These are phyloP conservation scores for Lachancea cidri DNA, from an alignment of 805 yeast genomes.

Conservation along the genomic window DNA sequence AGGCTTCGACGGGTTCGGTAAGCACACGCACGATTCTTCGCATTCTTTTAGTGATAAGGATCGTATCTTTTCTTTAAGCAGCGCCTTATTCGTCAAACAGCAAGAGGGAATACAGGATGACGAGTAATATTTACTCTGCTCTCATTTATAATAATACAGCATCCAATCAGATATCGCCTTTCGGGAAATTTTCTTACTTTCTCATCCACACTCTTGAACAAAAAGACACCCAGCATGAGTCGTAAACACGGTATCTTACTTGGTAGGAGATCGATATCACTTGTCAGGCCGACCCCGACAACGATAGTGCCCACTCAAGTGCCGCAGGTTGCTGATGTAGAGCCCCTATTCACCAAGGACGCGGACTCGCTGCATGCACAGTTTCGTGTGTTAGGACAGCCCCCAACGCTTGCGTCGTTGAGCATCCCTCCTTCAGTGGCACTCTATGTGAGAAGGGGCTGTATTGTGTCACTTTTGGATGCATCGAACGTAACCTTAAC, in stretches of 20 bases:
- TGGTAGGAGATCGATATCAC: conserved; percentile 15
- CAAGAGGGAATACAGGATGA: conserved; percentile 21
- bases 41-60: conserved; percentile 61
- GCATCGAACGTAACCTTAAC: conserved; percentile 12
- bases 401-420: conserved; percentile 23
- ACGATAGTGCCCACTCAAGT: conserved; percentile 19
- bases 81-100: conserved; percentile 62
- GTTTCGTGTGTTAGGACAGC: conserved; percentile 21
- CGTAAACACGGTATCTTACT: not conserved
- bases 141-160: not conserved
- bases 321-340: conserved; percentile 14
- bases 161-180: not conserved
- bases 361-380: conserved; percentile 11
- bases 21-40: conserved; percentile 31
- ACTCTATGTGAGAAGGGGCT: conserved; percentile 24
- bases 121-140: not conserved
- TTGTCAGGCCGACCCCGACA: conserved; percentile 18
- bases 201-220: not conserved
- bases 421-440: conserved; percentile 18
- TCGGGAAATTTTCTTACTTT: not conserved
- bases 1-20: conserved; percentile 81
- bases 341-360: conserved; percentile 14
- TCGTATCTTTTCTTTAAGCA: conserved; percentile 72
- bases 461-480: conserved; percentile 23
- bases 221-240: not conserved